phyloP scores from a whole-genome alignment of 108 stramenopile species.

The Parietichytrium sp. region DNA sequence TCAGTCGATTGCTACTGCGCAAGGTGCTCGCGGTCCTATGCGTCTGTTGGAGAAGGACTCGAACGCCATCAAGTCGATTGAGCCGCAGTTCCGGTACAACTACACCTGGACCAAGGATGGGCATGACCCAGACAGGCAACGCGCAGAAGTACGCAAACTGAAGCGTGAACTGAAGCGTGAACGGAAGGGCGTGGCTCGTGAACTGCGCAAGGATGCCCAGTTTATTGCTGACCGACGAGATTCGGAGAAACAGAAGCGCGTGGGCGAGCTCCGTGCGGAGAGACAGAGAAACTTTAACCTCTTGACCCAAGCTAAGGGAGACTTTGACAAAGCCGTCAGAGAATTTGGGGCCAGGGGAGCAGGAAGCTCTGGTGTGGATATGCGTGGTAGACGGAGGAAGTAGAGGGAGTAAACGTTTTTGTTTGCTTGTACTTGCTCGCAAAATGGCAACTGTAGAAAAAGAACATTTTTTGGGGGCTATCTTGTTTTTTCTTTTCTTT shows the following conservation, averaged over 20 bases:
- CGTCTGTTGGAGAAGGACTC: background rate
- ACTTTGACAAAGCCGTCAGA: conserved; percentile 25
- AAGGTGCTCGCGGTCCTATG: conserved; percentile 24
- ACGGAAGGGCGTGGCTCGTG: conserved; percentile 47
- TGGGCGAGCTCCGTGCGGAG: conserved; percentile 11
- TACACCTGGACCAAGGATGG: conserved; percentile 42
- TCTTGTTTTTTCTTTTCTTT: too few species aligned
- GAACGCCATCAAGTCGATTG: conserved; percentile 27
- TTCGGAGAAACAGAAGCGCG: conserved; percentile 23
- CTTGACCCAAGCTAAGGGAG: background rate
- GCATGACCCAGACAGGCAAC: conserved; percentile 17
- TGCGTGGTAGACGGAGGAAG: background rate
- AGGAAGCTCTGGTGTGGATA: background rate
- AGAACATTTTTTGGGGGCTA: too few species aligned
- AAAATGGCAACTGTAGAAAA: too few species aligned
- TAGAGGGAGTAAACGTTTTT: background rate
- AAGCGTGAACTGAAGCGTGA: conserved; percentile 43
- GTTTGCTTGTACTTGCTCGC: too few species aligned
- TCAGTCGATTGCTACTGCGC: background rate
- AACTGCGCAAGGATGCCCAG: conserved; percentile 45
- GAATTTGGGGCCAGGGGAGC: background rate
- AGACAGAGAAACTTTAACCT: conserved; percentile 22
- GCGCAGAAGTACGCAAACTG: conserved; percentile 44
- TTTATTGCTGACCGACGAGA: conserved; percentile 43
- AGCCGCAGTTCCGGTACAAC: conserved; percentile 19